These are phyloP conservation scores for Penicillium janthinellum DNA, from an alignment of 2,329 filamentous ascomycete genomes.

Conservation along the genomic window DNA sequence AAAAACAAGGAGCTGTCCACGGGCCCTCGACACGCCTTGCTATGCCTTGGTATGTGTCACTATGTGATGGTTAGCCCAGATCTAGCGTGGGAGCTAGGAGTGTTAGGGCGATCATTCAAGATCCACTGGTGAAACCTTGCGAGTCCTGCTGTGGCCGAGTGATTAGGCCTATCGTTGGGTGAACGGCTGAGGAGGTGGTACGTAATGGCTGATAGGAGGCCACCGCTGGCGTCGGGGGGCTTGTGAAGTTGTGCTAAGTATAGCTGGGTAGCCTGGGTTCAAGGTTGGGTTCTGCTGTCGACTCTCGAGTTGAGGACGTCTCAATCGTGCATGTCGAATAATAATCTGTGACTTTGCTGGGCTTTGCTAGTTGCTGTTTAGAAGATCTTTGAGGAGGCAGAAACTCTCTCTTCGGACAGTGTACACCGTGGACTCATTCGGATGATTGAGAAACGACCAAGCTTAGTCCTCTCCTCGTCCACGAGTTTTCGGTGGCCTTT, in stretches of 20 bases:
- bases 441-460: not conserved
- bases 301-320: too few relatives aligned
- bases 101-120: conserved; percentile 23
- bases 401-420: not conserved
- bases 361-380: not conserved
- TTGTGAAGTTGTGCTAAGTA: not conserved
- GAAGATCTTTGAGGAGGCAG: not conserved
- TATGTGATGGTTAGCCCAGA: conserved; percentile 12
- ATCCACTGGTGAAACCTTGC: conserved; percentile 29
- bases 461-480: not conserved
- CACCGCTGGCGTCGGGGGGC: not conserved
- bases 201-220: conserved; percentile 18
- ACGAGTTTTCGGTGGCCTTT: not conserved
- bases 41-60: conserved; percentile 9
- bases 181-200: conserved; percentile 13
- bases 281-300: too few relatives aligned
- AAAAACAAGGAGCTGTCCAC: not conserved
- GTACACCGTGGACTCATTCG: not conserved
- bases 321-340: not conserved
- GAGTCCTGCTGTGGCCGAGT: conserved; percentile 9
- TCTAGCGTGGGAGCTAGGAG: conserved; percentile 22
- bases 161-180: not conserved
- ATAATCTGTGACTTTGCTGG: not conserved
- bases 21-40: not conserved
- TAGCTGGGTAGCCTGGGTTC: not conserved